Percentiles rank a stretch among this genome's conserved stretches.
Conservation (phyloP, 768 basidiomycete genomes). For the Hypsizygus marmoreus region DNA sequence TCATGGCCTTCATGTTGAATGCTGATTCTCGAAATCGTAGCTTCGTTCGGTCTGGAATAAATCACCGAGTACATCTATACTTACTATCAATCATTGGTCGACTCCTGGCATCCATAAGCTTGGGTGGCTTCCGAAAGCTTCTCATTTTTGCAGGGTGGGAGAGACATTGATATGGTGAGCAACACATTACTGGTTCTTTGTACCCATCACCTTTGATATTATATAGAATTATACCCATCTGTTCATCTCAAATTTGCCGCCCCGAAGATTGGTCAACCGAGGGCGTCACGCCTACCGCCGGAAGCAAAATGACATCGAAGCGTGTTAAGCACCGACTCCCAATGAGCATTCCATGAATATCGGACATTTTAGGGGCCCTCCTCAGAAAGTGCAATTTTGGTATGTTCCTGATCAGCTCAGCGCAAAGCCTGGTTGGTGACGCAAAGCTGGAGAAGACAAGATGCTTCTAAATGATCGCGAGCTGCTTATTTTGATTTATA, state of each 20-base stretch:
- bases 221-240: background rate
- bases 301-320: constrained; percentile 1
- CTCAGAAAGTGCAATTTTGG: background rate
- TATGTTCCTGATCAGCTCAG: constrained; percentile 21
- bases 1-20: too few relatives aligned
- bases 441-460: constrained; percentile 12
- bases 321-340: background rate
- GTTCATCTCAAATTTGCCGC: background rate
- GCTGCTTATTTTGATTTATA: constrained; percentile 13
- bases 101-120: too few relatives aligned
- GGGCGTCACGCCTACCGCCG: background rate
- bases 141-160: too few relatives aligned
- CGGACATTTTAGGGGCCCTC: background rate
- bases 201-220: background rate
- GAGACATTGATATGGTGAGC: constrained; percentile 2
- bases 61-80: too few relatives aligned
- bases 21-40: too few relatives aligned
- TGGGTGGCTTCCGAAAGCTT: too few relatives aligned
- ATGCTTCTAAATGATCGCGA: constrained; percentile 19
- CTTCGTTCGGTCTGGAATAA: too few relatives aligned
- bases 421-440: constrained; percentile 4
- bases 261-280: background rate
- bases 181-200: background rate
- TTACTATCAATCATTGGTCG: too few relatives aligned
- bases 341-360: constrained; percentile 9